Evolutionary conservation across 805 yeast species (phyloP), one percentile per base, ranked within the genome.

Genomic region (Nakazawaea ambrosiae): DNA sequence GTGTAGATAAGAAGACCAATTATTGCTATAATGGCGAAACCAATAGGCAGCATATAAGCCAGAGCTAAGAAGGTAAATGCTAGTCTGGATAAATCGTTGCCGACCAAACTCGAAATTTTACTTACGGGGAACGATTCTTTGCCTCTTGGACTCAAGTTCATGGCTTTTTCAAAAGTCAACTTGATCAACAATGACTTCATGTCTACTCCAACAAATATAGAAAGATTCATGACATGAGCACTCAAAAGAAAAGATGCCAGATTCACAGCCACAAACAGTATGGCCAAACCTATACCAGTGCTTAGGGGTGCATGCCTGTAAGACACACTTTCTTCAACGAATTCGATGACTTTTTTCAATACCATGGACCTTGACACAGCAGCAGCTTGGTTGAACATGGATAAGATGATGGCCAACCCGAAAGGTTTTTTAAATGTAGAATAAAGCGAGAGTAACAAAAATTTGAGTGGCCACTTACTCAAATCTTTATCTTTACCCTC

Each of bases 61-160:
- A 78, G 75, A 45, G 78, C 81, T 4, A 73, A 74, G 14, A 77
- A 57, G 8, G 88, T 86, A 47, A 83, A 68, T 55, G 85, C 95
- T 24, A 88, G 68, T 51, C 95, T 75, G n/a, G 90, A 72, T 27
- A 86, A 63, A 53, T 88, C 96, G 3, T 92, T 78, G 42, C 92
- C 84, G 53, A 87, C 71, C 54, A 86, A 59, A 10, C 87, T 76
- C 20, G 94, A 84, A 39, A 88, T 70, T 42, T 72, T 75, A 32
- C 90, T 81, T 19, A 75, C 66, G 1, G 95, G 79, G 50, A 61
- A 84, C 42, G 69, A 63, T 45, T 71, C 69, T 37, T 70, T 70
- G 2, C 89, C 71, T 34, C 63, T 64, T 9, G 76, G 67, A 42
- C 77, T 72, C 8, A 87, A 61, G 37, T 54, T 63, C 45, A 83